These are phyloP conservation scores for Alternaria panax DNA, from an alignment of 2,329 filamentous ascomycete genomes.

Conservation along the genomic window DNA sequence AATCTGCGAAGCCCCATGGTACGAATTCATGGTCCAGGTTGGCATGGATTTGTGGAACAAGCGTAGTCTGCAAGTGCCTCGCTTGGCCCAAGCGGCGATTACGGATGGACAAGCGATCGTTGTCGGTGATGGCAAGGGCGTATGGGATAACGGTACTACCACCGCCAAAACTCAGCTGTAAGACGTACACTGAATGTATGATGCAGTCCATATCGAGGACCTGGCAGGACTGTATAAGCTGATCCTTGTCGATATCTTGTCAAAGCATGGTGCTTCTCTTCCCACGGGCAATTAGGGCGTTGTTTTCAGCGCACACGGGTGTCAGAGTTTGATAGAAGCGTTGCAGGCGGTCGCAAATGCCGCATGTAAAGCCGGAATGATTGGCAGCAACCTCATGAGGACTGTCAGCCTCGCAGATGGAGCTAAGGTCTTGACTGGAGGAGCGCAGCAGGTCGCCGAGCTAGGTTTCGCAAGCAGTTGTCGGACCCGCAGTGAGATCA, in stretches of 20 bases:
- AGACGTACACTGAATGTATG: neutral
- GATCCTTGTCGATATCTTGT: neutral
- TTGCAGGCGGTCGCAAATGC: conserved; percentile 1
- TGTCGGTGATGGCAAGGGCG: neutral
- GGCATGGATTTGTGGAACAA: conserved; percentile 5
- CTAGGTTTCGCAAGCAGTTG: conserved; percentile 1
- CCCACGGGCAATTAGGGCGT: conserved; percentile 1
- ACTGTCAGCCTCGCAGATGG: neutral
- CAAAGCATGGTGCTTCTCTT: neutral
- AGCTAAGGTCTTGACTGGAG: neutral
- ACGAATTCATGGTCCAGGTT: neutral
- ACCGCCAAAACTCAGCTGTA: neutral
- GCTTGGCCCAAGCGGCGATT: conserved; percentile 4
- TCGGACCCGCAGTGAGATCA: neutral
- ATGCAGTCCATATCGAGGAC: neutral
- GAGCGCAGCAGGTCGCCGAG: conserved; percentile 1
- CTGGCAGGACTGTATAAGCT: neutral
- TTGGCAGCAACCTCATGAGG: neutral
- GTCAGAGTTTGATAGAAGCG: conserved; percentile 1
- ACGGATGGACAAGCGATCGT: conserved; percentile 4
- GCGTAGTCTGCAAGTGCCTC: conserved; percentile 6
- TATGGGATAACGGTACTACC: conserved; percentile 6
- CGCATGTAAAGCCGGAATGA: neutral
- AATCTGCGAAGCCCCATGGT: neutral
- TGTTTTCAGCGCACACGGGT: conserved; percentile 3